Evolutionary conservation across 345 rosid genomes (phyloP).

Genomic region (Murraya paniculata): DNA sequence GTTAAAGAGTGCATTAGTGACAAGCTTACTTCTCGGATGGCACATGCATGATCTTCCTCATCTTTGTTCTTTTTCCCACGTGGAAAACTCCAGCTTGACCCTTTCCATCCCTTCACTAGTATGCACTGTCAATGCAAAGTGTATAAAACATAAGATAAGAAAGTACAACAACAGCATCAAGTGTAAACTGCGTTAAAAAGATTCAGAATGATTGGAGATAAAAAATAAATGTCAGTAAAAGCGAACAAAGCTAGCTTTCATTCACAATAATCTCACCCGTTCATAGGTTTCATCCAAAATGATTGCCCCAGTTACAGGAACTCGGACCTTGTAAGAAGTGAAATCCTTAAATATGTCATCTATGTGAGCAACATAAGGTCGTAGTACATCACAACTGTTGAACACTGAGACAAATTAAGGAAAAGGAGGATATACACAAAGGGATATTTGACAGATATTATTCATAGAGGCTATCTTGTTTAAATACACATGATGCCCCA

Average conservation of each 20-base stretch:
- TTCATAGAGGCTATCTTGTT: background rate
- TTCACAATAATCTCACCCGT: constrained; percentile 56
- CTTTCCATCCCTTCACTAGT: constrained; percentile 99
- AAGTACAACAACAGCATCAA: background rate
- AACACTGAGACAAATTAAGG: constrained; percentile 69
- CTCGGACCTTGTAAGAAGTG: constrained; percentile 95
- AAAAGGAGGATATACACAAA: constrained; percentile 13
- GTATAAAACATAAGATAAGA: constrained; percentile 4
- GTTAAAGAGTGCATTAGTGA: background rate
- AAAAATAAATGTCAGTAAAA: background rate
- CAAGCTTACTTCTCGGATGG: constrained; percentile 77
- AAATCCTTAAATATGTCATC: constrained; percentile 96
- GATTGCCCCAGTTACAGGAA: constrained; percentile 97
- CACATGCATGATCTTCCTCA: constrained; percentile 98
- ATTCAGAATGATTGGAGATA: background rate
- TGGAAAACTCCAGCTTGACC: constrained; percentile 99
- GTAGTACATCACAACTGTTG: constrained; percentile 84
- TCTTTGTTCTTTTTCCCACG: constrained; percentile 99
- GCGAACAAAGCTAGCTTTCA: background rate
- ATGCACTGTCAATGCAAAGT: constrained; percentile 52
- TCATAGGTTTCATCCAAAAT: constrained; percentile 91
- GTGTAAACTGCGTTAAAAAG: background rate
- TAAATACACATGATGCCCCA: background rate
- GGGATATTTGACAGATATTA: background rate
- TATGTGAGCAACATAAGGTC: constrained; percentile 87